Percentiles rank a stretch among this genome's conserved stretches.
Evolutionary conservation across 73 alveolate species (phyloP).

Genomic region (Paramecium caudatum): DNA sequence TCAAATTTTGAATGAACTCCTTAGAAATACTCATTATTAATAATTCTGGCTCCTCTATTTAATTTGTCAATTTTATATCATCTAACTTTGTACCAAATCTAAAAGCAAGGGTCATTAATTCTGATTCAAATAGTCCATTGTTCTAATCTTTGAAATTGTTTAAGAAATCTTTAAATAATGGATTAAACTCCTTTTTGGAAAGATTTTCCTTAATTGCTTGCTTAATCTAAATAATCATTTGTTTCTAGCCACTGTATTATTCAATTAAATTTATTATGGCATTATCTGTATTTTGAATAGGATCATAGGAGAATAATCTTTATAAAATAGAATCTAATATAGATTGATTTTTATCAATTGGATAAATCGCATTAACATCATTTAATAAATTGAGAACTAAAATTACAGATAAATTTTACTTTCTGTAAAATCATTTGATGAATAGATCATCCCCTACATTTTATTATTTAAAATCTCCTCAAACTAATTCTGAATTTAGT

Average conservation of each 20-base stretch:
- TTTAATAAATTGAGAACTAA: not conserved
- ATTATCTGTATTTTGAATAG: not conserved
- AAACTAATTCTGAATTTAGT: not conserved
- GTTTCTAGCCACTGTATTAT: not conserved
- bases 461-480: not conserved
- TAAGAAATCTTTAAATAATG: not conserved
- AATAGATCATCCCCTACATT: not conserved
- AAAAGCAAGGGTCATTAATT: not conserved
- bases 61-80: not conserved
- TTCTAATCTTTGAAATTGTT: not conserved
- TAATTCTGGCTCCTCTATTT: not conserved
- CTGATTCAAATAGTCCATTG: not conserved
- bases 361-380: too few species aligned
- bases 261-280: not conserved
- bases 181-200: not conserved
- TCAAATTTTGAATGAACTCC: not conserved
- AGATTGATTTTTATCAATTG: too few species aligned
- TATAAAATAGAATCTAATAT: too few species aligned
- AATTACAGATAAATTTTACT: not conserved
- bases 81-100: not conserved
- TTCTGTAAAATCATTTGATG: not conserved
- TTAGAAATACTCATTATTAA: constrained; percentile 10
- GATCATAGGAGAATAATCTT: too few species aligned
- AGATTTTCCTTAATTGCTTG: not conserved
- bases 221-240: not conserved